phyloP scores from a whole-genome alignment of 805 yeast species.

The Wickerhamiella vanderwaltii region DNA sequence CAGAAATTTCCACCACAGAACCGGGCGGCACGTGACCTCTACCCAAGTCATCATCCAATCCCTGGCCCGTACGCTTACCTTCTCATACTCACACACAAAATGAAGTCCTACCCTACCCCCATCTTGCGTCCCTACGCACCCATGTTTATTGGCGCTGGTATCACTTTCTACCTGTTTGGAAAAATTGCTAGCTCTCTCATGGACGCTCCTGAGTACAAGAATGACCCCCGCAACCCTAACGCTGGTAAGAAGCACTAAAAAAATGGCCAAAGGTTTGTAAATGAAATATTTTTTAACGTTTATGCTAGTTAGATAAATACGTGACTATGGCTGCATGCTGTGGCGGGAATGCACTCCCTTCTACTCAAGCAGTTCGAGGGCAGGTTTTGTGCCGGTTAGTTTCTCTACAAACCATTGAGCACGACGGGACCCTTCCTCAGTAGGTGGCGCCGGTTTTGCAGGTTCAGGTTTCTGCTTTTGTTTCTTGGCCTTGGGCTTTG shows the following conservation, averaged over 20 bases:
- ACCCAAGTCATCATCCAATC: neutral
- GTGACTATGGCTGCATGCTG: neutral
- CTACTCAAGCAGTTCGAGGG: constrained; percentile 16
- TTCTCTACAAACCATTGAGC: constrained; percentile 17
- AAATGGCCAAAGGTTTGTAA: too few relatives aligned
- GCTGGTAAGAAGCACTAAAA: constrained; percentile 33
- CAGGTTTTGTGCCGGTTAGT: constrained; percentile 15
- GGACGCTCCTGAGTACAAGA: constrained; percentile 64
- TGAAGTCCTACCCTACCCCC: constrained; percentile 39
- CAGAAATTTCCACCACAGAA: too few relatives aligned
- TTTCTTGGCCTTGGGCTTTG: constrained; percentile 12
- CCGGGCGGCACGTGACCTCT: too few relatives aligned
- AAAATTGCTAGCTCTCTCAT: constrained; percentile 57
- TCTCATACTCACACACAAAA: neutral
- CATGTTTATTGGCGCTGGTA: constrained; percentile 67
- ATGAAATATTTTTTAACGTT: neutral
- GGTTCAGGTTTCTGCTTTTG: constrained; percentile 2
- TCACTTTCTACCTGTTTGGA: constrained; percentile 58
- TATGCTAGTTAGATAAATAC: constrained; percentile 6
- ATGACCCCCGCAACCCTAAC: constrained; percentile 91
- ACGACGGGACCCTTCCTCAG: constrained; percentile 17
- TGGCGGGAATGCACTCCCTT: too few relatives aligned
- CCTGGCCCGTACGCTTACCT: neutral
- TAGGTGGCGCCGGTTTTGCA: constrained; percentile 14
- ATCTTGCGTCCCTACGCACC: constrained; percentile 74